Evolutionary conservation across 306 rosid genomes (phyloP).

Genomic region (Ammopiptanthus mongolicus): DNA sequence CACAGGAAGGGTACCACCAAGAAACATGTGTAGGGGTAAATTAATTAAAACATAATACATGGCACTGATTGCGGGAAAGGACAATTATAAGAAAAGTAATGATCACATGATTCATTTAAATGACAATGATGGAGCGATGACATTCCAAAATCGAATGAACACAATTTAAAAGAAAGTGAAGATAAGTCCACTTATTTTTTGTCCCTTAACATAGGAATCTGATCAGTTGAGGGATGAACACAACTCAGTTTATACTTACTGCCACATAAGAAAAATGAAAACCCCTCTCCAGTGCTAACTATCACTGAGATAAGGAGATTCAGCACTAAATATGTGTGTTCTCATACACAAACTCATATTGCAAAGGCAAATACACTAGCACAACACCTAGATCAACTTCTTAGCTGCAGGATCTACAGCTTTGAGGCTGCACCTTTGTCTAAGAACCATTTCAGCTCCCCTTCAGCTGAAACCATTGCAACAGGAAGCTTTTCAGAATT

Average conservation of each 20-base stretch:
- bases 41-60: neutral
- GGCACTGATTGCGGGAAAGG: slow-evolving; percentile 12
- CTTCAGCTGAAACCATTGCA: slow-evolving; percentile 68
- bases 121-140: neutral
- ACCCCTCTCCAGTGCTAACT: neutral
- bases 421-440: slow-evolving; percentile 88
- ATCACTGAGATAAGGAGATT: slow-evolving; percentile 13
- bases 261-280: neutral
- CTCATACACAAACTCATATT: neutral
- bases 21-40: neutral
- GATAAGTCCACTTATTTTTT: neutral
- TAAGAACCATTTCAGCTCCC: slow-evolving; percentile 76
- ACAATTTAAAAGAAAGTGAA: neutral
- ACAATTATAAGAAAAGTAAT: neutral
- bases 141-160: neutral
- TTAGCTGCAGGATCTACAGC: slow-evolving; percentile 45
- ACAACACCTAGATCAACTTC: slow-evolving; percentile 17
- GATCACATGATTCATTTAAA: slow-evolving; percentile 1
- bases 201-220: neutral
- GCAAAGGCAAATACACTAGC: slow-evolving; percentile 11
- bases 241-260: slow-evolving; percentile 7
- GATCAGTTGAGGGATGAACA: neutral
- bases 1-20: neutral
- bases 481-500: slow-evolving; percentile 63
- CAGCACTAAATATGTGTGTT: neutral